Percentiles rank a stretch among this genome's conserved stretches.
These are phyloP conservation scores for Bruguiera hainesii DNA, from an alignment of 441 rosid genomes.

Conservation along the genomic window DNA sequence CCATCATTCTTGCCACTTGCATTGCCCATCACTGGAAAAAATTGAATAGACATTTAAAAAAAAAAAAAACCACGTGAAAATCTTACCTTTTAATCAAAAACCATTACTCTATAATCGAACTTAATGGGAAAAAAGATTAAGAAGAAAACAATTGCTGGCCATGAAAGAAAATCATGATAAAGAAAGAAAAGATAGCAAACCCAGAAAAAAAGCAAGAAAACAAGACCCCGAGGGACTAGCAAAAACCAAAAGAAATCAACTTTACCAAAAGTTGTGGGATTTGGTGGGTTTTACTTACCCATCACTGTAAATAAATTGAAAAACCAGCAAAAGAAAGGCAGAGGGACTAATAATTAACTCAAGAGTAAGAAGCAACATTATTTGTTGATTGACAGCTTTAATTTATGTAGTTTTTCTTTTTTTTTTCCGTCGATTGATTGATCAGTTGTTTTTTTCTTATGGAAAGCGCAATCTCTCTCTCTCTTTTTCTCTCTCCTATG, in stretches of 20 bases:
- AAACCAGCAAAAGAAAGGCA: conserved; percentile 19
- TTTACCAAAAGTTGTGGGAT: conserved; percentile 12
- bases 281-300: conserved; percentile 31
- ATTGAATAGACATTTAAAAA: conserved; percentile 4
- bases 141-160: neutral
- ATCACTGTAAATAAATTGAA: conserved; percentile 31
- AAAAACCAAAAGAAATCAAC: neutral
- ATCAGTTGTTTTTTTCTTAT: conserved; percentile 12
- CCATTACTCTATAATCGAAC: neutral
- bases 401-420: conserved; percentile 9
- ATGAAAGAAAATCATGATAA: no score
- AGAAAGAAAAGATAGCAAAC: conserved; percentile 11
- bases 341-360: conserved; percentile 21
- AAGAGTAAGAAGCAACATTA: conserved; percentile 23
- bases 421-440: conserved; percentile 3
- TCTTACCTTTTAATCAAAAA: conserved; percentile 12
- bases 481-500: conserved; percentile 1
- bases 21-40: conserved; percentile 57
- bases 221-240: conserved; percentile 1
- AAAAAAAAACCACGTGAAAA: conserved; percentile 18
- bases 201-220: conserved; percentile 5
- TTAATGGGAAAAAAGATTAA: neutral
- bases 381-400: conserved; percentile 23
- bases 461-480: conserved; percentile 30
- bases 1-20: conserved; percentile 49